A percentile compares a stretch with the other conserved stretches of the same genome.
These are phyloP conservation scores for Lepidium aucheri DNA, from an alignment of 345 rosid genomes.

Conservation along the genomic window DNA sequence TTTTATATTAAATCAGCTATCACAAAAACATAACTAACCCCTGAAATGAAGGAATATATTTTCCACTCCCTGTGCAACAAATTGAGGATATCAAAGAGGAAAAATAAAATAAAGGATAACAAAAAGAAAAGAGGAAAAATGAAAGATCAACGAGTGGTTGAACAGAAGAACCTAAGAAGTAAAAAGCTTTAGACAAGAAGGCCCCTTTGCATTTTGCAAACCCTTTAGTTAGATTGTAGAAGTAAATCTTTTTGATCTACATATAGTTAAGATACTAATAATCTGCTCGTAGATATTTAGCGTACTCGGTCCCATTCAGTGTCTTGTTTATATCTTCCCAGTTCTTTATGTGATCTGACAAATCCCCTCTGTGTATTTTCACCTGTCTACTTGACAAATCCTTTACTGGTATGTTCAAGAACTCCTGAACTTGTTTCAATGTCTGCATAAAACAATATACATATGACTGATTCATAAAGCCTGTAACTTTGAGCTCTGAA, in stretches of 20 bases:
- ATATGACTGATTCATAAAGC: background rate
- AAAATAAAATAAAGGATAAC: background rate
- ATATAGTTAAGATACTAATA: conserved; percentile 27
- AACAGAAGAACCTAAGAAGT: conserved; percentile 9
- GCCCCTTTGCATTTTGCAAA: conserved; percentile 12
- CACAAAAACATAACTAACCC: background rate
- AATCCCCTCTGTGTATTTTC: conserved; percentile 76
- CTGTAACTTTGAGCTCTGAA: background rate
- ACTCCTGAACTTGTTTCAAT: conserved; percentile 64
- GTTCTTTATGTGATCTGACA: conserved; percentile 60
- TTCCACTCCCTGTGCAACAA: conserved; percentile 9
- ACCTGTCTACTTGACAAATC: conserved; percentile 72
- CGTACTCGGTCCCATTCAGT: conserved; percentile 58
- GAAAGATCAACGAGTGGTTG: conserved; percentile 4
- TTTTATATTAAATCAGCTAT: background rate
- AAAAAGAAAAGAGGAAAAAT: background rate
- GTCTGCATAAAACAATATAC: conserved; percentile 36
- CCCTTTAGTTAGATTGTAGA: background rate
- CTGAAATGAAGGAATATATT: background rate
- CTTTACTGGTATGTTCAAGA: conserved; percentile 57
- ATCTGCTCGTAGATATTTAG: conserved; percentile 51
- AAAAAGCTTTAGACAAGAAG: background rate
- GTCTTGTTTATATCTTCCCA: conserved; percentile 76
- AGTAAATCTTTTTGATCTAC: background rate
- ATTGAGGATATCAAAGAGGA: background rate